These are phyloP conservation scores for Acanthamoeba healyi DNA, from an alignment of 208 protist genomes.

Conservation along the genomic window DNA sequence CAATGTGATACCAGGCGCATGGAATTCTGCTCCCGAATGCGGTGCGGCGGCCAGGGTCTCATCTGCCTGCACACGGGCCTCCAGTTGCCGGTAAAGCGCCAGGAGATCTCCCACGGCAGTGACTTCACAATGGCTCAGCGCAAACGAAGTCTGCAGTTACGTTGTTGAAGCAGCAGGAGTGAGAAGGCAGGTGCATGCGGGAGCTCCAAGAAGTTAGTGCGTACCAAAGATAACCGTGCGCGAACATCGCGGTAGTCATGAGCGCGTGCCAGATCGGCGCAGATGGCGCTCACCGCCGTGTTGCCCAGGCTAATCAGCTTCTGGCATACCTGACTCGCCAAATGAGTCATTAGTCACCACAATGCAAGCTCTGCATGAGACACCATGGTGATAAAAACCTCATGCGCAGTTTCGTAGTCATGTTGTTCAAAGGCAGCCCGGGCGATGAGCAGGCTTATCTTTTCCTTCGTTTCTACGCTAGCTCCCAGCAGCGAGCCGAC, in stretches of 20 bases:
- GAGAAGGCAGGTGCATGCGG: neutral
- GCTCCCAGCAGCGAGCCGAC: neutral
- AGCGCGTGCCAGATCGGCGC: neutral
- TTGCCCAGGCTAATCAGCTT: too few species aligned
- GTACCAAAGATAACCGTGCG: conserved; percentile 1
- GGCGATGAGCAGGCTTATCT: neutral
- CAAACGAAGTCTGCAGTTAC: conserved; percentile 29
- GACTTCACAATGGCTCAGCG: neutral
- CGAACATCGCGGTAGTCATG: neutral
- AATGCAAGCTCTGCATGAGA: neutral
- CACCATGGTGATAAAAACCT: neutral
- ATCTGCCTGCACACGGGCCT: neutral
- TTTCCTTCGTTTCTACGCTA: neutral
- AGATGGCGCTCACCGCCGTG: neutral
- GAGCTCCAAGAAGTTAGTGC: neutral
- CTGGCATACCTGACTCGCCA: too few species aligned
- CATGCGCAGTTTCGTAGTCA: neutral
- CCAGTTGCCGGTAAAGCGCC: conserved; percentile 6
- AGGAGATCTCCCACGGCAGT: conserved; percentile 1
- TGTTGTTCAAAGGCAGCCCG: conserved; percentile 14
- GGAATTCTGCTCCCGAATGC: too few species aligned
- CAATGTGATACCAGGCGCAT: too few species aligned
- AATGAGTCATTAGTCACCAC: too few species aligned
- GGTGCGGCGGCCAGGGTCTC: neutral
- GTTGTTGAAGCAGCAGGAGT: neutral